Base-by-base conservation (phyloP, 192 early-diverging fungal genomes). In the Funneliformis geosporum region DNA sequence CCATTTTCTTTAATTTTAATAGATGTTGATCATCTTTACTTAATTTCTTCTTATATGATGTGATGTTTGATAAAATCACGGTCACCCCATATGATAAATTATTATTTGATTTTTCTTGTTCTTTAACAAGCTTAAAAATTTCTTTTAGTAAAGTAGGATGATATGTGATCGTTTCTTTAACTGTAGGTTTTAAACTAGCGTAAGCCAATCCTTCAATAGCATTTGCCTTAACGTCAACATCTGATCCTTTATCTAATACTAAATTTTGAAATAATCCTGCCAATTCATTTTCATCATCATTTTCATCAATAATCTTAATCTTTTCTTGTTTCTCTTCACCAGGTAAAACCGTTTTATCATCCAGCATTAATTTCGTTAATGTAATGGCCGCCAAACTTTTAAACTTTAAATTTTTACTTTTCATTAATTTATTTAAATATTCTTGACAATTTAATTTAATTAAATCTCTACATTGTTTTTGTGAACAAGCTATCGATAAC, bases 141-240 rank as follows among this genome's bases (percentile, higher is more conserved):
- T 76, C 79, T 59, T 88, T 80, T 23, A 97, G 74, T 27, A 97
- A 83, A 0, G 75, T 76, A 1, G 75, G 81, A 79, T 96, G 91
- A 0, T 84, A 84, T 0, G 86, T 84, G 0, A 98, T 82, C 8
- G 86, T 83, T 11, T 95, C 94, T 73, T 96, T 96, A 23, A 94
- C 84, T 43, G 69, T 60, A 0, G 92, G 87, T 61, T 91, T 85
- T 21, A 95, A 85, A 61, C 91, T 91, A 25, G 96, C 85, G 77
- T 96, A 98, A 11, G 94, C 92, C 8, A 98, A 84, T 2, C 93
- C 92, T 82, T 98, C 97, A 2, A 93, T 84, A 8, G 92, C 93
- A 46, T 88, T 86, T 28, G 87, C 62, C 10, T 87, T 79, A 8
- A 88, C 84, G 12, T 78, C 77, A 0, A 66, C 55, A 62, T 80